Evolutionary conservation across 2,329 filamentous ascomycete genomes (phyloP), one percentile per base, ranked within the genome.

Genomic region (Escovopsis weberi): DNA sequence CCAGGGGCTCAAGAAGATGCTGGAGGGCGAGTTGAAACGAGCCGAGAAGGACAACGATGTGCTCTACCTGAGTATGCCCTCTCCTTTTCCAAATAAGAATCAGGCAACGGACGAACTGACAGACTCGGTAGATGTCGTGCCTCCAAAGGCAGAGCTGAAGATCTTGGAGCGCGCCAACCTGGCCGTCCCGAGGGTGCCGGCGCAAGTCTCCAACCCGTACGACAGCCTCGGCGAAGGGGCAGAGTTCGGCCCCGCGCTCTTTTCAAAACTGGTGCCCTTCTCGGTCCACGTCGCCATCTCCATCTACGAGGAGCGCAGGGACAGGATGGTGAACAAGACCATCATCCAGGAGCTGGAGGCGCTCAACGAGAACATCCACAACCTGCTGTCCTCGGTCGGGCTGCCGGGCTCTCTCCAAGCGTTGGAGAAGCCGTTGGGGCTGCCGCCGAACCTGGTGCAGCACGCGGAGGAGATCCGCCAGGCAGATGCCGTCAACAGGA

Each of bases 1-100:
- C 26, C 82, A 85, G 43, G 82, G 79, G 0, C 62, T 98, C 45
- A 94, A 93, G 65, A 80, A 71, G 46, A 80, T 82, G 47, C 82
- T 94, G 0, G 74, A 82, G 32, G 88, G 94, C 52, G 87, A 95
- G 50, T 56, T 98, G 50, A 94, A 93, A 62, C 72, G 89, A 38
- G 88, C 89, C 0, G 89, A 96, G 59, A 93, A 85, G 59, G 91
- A 98, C 56, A 98, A 98, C 51, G 89, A 98, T 58, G 70, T 94
- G 52, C 95, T 98, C 12, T 98, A 95, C 58, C 67, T 96, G 3
- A 75, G 80, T 80, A 64, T 23, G 23, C 23, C 23, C 6, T 23
- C 23, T 23, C 23, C 23, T 23, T 23, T 23, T 23, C 15, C 15
- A 15, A 15, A 15, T 23, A 6, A 23, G 23, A 23, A 26, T 23